These are phyloP conservation scores for Somion occarium DNA, from an alignment of 1,284 basidiomycete species.

Conservation along the genomic window DNA sequence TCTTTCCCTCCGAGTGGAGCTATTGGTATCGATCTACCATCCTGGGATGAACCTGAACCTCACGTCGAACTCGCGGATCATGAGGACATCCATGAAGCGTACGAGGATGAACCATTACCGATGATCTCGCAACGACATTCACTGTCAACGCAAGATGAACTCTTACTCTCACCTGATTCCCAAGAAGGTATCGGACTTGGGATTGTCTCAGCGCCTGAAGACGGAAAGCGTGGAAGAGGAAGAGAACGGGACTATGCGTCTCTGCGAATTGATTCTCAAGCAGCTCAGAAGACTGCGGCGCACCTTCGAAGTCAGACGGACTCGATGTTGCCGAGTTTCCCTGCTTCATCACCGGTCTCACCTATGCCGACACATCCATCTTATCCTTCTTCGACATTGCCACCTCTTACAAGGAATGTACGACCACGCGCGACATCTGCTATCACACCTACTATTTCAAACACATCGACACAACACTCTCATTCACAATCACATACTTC, in stretches of 20 bases:
- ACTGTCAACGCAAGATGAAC: not conserved
- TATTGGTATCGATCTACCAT: slow-evolving; percentile 44
- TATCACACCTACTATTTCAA: not conserved
- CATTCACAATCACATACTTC: not conserved
- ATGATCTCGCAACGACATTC: slow-evolving; percentile 15
- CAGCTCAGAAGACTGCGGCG: not conserved
- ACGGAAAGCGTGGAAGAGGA: slow-evolving; percentile 7
- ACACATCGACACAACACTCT: not conserved
- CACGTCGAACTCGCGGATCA: slow-evolving; percentile 23
- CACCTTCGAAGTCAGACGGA: slow-evolving; percentile 19
- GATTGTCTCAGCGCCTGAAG: slow-evolving; percentile 6
- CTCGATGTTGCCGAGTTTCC: slow-evolving; percentile 14
- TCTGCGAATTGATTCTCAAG: slow-evolving; percentile 4
- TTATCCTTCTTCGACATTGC: slow-evolving; percentile 10
- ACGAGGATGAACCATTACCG: slow-evolving; percentile 28
- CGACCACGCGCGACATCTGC: slow-evolving; percentile 1
- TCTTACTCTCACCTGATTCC: slow-evolving; percentile 1
- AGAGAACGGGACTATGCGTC: slow-evolving; percentile 3
- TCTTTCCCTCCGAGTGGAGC: slow-evolving; percentile 58
- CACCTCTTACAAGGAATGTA: slow-evolving; percentile 2
- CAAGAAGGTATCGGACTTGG: slow-evolving; percentile 9
- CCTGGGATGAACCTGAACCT: slow-evolving; percentile 37
- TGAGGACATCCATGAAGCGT: slow-evolving; percentile 17
- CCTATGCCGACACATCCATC: slow-evolving; percentile 7
- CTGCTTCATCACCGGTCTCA: slow-evolving; percentile 13